A percentile compares a stretch with the other conserved stretches of the same genome.
Conservation (phyloP, 2,329 filamentous ascomycete species). For the Ceratocystis colombiana region DNA sequence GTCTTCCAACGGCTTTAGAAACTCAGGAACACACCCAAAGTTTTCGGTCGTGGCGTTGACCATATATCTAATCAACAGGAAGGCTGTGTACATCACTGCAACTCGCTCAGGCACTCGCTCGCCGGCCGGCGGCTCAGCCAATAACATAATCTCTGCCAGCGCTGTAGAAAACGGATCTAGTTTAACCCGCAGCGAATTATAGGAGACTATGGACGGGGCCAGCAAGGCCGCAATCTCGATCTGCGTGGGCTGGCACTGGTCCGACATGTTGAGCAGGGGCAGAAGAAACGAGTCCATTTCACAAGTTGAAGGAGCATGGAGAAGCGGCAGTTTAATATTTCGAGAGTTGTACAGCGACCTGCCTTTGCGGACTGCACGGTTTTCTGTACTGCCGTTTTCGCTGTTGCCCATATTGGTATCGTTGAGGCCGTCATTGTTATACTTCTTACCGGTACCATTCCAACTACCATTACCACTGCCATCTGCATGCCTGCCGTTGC, state of each 20-base stretch:
- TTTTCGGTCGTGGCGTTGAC: conserved; percentile 70
- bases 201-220: conserved; percentile 8
- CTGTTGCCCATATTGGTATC: conserved; percentile 8
- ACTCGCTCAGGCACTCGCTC: conserved; percentile 70
- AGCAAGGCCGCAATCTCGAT: conserved; percentile 23
- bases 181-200: conserved; percentile 14
- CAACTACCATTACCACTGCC: background rate
- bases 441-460: background rate
- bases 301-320: conserved; percentile 20
- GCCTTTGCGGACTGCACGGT: background rate
- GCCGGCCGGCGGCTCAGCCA: conserved; percentile 57
- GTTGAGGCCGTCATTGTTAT: background rate
- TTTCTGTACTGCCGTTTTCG: conserved; percentile 13
- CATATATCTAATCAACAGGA: conserved; percentile 76
- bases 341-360: background rate
- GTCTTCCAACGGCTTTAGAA: conserved; percentile 54
- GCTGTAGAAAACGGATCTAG: conserved; percentile 59
- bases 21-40: conserved; percentile 65
- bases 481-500: background rate
- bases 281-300: conserved; percentile 23
- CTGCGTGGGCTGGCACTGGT: conserved; percentile 16
- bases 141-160: conserved; percentile 72
- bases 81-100: conserved; percentile 76
- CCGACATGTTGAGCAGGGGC: conserved; percentile 15
- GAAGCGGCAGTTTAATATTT: conserved; percentile 17